phyloP scores from a whole-genome alignment of 371 early-diverging fungal species.

The Mucor racemosus region DNA sequence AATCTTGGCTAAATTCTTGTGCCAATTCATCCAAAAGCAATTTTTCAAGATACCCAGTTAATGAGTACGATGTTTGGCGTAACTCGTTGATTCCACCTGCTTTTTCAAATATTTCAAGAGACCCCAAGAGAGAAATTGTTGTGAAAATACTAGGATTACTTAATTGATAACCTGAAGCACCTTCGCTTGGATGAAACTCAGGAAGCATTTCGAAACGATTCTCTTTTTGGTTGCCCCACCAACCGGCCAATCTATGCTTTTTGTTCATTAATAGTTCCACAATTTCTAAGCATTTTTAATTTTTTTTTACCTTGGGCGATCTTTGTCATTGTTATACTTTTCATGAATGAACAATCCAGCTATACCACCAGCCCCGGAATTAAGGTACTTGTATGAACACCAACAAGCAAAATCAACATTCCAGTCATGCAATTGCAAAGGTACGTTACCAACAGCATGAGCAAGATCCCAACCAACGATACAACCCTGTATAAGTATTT shows the following conservation, averaged over 20 bases:
- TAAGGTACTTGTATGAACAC: constrained; percentile 98
- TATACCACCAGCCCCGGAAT: constrained; percentile 95
- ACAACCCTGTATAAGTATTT: constrained; percentile 67
- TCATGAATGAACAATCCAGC: constrained; percentile 89
- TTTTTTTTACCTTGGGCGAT: constrained; percentile 48
- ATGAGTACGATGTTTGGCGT: constrained; percentile 70
- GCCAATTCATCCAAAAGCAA: constrained; percentile 48
- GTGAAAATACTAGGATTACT: constrained; percentile 89
- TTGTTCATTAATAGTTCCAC: background rate
- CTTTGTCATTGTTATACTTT: constrained; percentile 62
- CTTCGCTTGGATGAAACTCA: constrained; percentile 76
- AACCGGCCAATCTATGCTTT: constrained; percentile 77
- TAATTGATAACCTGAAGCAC: constrained; percentile 86
- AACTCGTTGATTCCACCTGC: constrained; percentile 70
- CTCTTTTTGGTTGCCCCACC: constrained; percentile 92
- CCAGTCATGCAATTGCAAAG: constrained; percentile 92
- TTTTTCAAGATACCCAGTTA: constrained; percentile 85
- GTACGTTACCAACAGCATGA: constrained; percentile 95
- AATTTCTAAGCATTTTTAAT: background rate
- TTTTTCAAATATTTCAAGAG: constrained; percentile 80
- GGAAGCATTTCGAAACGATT: constrained; percentile 85
- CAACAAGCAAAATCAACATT: constrained; percentile 97
- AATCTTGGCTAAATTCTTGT: constrained; percentile 35
- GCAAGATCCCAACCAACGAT: constrained; percentile 96
- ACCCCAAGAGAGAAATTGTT: constrained; percentile 72